Base-by-base conservation (phyloP, 2,329 filamentous ascomycete species). In the Trichoderma sp. region DNA sequence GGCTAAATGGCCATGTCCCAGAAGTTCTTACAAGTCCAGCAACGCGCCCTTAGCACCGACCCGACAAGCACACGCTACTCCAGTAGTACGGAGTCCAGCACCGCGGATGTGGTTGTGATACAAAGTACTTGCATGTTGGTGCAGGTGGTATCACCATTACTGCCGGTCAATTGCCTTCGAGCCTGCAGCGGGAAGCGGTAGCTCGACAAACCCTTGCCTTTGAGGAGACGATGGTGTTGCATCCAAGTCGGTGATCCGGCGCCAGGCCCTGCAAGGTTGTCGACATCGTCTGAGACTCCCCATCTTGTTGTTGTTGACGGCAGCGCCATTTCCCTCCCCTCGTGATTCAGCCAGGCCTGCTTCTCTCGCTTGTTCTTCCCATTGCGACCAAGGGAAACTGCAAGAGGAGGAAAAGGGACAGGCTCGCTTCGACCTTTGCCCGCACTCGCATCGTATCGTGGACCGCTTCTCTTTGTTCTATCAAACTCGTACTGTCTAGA, bases 261-360 rank as follows among this genome's bases (percentile, higher is more conserved):
- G 35, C 53, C 56, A 53, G 35, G 65, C 72, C 64, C 72, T 68
- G 72, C 56, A 75, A 68, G 41, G n/a, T 71, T 62, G 64, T 63
- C 73, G 64, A 71, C 73, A 68, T 64, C 73, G 31, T 75, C 73
- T 75, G 60, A 75, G 73, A 75, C 73, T 71, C 33, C 33, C 66
- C 41, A 38, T 56, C 38, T 66, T 74, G 65, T 60, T 53, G 65
- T 60, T 53, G 67, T 75, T 31, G 66, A 75, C 31, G 59, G 45
- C 73, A 53, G 66, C 66, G 64, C 53, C 33, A 60, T 67, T 67
- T 63, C 53, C 65, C 64, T 75, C 31, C 73, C 73, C 65, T 63
- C 73, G 38, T 75, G 38, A 45, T 63, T 68, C 73, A 75, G 66
- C 73, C 73, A 71, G 31, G 53, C 41, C 73, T 69, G 56, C 50